These are phyloP conservation scores for Aulographum hederae DNA, from an alignment of 2,329 filamentous ascomycete species.

Conservation along the genomic window DNA sequence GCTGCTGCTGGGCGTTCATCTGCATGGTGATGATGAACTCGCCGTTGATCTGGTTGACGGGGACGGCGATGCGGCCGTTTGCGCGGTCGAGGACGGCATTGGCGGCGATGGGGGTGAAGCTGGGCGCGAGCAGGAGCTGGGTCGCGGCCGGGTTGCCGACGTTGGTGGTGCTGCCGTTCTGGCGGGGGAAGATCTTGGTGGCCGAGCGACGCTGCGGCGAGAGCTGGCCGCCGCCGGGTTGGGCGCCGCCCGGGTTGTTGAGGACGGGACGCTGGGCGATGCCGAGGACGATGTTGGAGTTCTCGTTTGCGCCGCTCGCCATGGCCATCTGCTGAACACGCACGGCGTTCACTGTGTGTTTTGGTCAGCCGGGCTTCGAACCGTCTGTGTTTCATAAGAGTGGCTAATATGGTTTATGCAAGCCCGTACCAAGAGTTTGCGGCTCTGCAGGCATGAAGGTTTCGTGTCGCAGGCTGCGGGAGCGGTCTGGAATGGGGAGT, in stretches of 20 bases:
- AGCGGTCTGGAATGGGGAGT: slow-evolving; percentile 1
- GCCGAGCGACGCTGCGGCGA: not conserved
- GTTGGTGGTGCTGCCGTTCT: not conserved
- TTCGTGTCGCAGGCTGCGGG: too few species aligned
- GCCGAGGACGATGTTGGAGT: slow-evolving; percentile 14
- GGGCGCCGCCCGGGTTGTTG: slow-evolving; percentile 17
- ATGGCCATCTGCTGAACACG: slow-evolving; percentile 18
- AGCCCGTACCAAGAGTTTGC: too few species aligned
- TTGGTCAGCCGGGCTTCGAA: slow-evolving; percentile 5
- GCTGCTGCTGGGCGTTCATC: not conserved
- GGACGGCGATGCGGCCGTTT: slow-evolving; percentile 18
- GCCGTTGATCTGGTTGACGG: slow-evolving; percentile 16
- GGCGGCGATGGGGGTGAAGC: slow-evolving; percentile 17
- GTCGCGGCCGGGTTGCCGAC: slow-evolving; percentile 16
- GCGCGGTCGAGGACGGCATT: slow-evolving; percentile 15
- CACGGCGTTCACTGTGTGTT: slow-evolving; percentile 13
- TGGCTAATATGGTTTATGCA: too few species aligned
- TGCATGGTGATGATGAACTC: slow-evolving; percentile 18
- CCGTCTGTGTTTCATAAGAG: too few species aligned
- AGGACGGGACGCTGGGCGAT: slow-evolving; percentile 18
- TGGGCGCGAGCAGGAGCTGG: slow-evolving; percentile 16
- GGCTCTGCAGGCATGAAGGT: too few species aligned
- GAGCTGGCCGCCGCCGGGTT: not conserved
- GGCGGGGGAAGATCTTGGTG: not conserved
- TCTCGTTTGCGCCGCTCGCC: slow-evolving; percentile 13